Percentiles rank a stretch among this genome's conserved stretches.
Evolutionary conservation across 306 rosid species (phyloP).

Genomic region (Hippophae gyantsensis): DNA sequence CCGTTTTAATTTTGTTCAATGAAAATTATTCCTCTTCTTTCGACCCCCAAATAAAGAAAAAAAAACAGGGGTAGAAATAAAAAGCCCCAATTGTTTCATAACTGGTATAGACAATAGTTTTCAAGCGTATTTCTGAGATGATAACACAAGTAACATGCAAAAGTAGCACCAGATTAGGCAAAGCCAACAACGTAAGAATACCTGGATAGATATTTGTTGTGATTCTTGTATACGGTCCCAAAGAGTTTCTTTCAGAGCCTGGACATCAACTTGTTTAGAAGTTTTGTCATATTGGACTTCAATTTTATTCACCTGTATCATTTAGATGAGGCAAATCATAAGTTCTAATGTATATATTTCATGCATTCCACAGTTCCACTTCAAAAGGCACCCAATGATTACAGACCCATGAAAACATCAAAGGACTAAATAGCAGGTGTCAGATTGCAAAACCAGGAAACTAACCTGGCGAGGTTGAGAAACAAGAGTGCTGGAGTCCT

Average conservation of each 20-base stretch:
- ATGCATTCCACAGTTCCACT: neutral
- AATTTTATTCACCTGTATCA: constrained; percentile 72
- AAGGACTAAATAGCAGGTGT: no score
- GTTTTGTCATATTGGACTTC: constrained; percentile 92
- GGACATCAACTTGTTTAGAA: constrained; percentile 90
- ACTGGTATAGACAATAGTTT: no score
- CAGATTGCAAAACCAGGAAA: constrained; percentile 9
- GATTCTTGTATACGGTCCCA: constrained; percentile 71
- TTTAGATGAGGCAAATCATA: constrained; percentile 18
- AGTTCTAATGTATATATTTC: constrained; percentile 10
- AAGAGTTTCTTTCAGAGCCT: constrained; percentile 67
- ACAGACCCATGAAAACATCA: neutral
- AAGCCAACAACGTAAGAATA: constrained; percentile 20
- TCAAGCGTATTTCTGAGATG: no score
- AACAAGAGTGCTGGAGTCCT: constrained; percentile 63
- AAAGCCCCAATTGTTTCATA: no score
- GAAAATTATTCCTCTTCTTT: no score
- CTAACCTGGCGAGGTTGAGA: constrained; percentile 88
- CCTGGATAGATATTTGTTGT: constrained; percentile 39
- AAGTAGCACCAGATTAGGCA: neutral
- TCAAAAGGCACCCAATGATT: neutral
- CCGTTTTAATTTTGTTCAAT: no score
- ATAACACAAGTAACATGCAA: neutral
- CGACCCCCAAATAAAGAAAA: no score
- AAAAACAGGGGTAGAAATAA: no score